These are phyloP conservation scores for Microcera coccophila DNA, from an alignment of 2,329 filamentous ascomycete genomes.

Conservation along the genomic window DNA sequence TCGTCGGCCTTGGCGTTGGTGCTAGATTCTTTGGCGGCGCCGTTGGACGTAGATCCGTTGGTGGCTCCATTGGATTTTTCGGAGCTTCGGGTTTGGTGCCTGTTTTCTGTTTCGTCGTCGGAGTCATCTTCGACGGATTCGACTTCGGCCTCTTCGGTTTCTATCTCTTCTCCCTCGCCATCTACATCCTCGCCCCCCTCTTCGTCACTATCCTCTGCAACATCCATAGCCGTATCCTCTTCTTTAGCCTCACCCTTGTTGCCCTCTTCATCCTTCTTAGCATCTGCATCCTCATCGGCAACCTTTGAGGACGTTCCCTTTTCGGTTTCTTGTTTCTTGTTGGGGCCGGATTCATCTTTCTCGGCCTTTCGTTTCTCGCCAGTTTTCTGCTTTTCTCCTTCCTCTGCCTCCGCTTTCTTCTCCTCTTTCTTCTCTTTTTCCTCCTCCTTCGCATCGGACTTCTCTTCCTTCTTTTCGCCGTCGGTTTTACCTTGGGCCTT, in stretches of 20 bases:
- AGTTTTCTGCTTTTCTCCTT: constrained; percentile 2
- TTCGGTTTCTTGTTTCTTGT: constrained; percentile 32
- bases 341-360: constrained; percentile 21
- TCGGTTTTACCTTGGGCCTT: constrained; percentile 33
- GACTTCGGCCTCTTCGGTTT: constrained; percentile 12
- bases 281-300: constrained; percentile 15
- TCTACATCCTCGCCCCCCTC: constrained; percentile 8
- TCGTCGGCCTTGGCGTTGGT: background rate
- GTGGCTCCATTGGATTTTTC: background rate
- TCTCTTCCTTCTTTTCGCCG: constrained; percentile 7
- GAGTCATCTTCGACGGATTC: no score
- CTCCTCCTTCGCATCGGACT: background rate
- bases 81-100: background rate
- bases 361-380: constrained; percentile 29
- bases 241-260: constrained; percentile 15
- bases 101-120: background rate
- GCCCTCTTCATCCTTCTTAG: constrained; percentile 20
- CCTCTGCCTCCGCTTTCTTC: background rate
- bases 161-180: constrained; percentile 9
- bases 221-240: constrained; percentile 11
- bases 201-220: constrained; percentile 15
- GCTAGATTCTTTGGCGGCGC: constrained; percentile 7
- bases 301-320: constrained; percentile 19
- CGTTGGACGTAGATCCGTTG: background rate
- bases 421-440: constrained; percentile 5